phyloP scores from a whole-genome alignment of 345 rosid genomes.

The Garcia nutans region DNA sequence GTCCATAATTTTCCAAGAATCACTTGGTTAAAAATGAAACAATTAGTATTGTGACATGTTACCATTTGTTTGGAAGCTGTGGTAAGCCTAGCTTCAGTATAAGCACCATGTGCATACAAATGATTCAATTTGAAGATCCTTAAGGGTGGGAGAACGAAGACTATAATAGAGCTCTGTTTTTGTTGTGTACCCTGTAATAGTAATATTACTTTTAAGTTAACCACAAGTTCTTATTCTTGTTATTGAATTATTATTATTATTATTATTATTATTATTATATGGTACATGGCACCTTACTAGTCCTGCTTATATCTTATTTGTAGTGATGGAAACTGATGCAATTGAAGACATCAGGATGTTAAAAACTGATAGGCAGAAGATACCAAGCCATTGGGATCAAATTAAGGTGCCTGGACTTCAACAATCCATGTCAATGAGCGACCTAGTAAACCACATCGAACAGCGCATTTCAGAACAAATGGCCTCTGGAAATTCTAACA shows the following conservation, averaged over 20 bases:
- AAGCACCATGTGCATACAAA: neutral
- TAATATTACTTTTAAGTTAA: neutral
- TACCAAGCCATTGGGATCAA: constrained; percentile 55
- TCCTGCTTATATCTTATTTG: constrained; percentile 15
- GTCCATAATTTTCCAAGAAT: neutral
- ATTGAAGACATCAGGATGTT: constrained; percentile 34
- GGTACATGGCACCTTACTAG: neutral
- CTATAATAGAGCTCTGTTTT: neutral
- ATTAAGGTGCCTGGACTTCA: constrained; percentile 78
- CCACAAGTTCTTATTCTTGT: neutral
- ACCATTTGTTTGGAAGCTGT: neutral
- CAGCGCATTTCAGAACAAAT: constrained; percentile 66
- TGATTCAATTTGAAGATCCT: neutral
- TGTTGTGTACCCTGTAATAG: neutral
- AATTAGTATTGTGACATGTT: neutral
- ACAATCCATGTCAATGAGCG: constrained; percentile 88
- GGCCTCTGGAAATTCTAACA: constrained; percentile 40
- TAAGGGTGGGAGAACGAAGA: neutral
- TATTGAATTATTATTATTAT: neutral
- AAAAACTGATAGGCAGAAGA: constrained; percentile 29
- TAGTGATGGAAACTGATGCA: constrained; percentile 54
- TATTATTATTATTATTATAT: too few species aligned
- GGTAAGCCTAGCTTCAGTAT: neutral
- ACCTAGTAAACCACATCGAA: constrained; percentile 68
- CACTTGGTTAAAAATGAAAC: neutral